Base-by-base conservation (phyloP, 202 grass and related monocot species). In the Elaeis oleifera region DNA sequence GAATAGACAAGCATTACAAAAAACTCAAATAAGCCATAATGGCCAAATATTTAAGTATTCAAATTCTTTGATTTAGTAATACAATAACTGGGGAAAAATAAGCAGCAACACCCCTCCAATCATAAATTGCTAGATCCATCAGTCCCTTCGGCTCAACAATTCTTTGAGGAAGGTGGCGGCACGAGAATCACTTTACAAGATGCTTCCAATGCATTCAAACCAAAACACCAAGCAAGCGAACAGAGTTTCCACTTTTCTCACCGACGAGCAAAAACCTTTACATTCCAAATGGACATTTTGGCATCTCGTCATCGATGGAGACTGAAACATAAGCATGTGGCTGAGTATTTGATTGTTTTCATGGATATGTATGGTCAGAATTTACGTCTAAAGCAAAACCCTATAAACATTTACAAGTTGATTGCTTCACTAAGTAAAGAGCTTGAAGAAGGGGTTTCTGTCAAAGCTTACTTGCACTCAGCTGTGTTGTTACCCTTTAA, bases 361-460 rank as follows among this genome's bases (percentile, higher is more conserved):
- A 51, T 79, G 78, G 71, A 76, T 69, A 70, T 79, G 76, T 60
- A 64, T 76, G 76, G 79, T 79, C n/a, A 22, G 72, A 83, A 87
- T 87, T 83, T 87, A 87, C 84, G 83, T 75, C 67, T 58, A 71
- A 68, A 64, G 71, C 75, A 64, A 50, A 14, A 87, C 56, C 76
- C 76, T 83, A 83, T 73, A 18, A 83, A 76, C 68, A 87, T 68
- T 58, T 53, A 79, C 59, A 72, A 79, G 71, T 79, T 56, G 79
- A 83, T 83, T 76, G 67, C 76, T 18, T 83, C 79, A 72, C 84
- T 72, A 76, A 65, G 72, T 76, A 87, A 79, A 86, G 78, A 68
- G 25, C 36, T 44, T 44, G 32, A 87, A 80, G 79, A 83, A 83
- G 72, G 79, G 76, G 79, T 83, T 83, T 80, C 49, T 69, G 56